A percentile compares a stretch with the other conserved stretches of the same genome.
Conservation (phyloP, 257 asterid genomes). For the Petunia axillaris region DNA sequence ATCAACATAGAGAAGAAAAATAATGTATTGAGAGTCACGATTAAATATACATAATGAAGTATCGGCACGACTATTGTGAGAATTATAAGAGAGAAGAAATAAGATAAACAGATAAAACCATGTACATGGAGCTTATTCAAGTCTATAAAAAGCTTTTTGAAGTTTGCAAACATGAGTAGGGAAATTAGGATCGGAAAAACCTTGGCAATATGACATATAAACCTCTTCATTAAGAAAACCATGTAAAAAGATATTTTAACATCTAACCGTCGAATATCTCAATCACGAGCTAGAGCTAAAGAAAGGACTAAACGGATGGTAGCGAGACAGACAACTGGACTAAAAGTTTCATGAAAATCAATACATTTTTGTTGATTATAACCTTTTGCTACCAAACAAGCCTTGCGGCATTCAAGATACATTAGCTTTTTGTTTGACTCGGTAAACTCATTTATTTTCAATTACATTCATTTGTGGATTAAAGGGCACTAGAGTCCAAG, state of each 20-base stretch:
- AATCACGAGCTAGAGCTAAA: neutral
- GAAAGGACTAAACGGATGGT: neutral
- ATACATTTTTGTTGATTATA: too few relatives aligned
- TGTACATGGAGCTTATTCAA: neutral
- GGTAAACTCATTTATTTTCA: too few relatives aligned
- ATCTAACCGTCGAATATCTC: neutral
- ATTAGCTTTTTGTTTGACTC: too few relatives aligned
- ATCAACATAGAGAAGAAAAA: neutral
- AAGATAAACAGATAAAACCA: neutral
- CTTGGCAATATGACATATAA: neutral
- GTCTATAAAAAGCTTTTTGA: neutral
- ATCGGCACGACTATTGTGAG: neutral
- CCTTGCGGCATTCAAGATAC: too few relatives aligned
- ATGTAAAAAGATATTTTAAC: neutral
- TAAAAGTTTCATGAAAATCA: too few relatives aligned
- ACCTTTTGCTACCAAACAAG: too few relatives aligned
- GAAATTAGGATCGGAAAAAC: neutral
- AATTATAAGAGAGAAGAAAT: neutral
- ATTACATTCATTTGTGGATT: too few relatives aligned
- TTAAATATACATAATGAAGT: neutral
- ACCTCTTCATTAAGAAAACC: neutral
- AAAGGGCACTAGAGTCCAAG: neutral
- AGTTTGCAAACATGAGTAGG: neutral
- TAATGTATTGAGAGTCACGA: neutral
- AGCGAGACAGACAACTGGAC: neutral